A percentile compares a stretch with the other conserved stretches of the same genome.
Conservation (phyloP, 2,329 filamentous ascomycete species). For the Aureobasidium sp. region DNA sequence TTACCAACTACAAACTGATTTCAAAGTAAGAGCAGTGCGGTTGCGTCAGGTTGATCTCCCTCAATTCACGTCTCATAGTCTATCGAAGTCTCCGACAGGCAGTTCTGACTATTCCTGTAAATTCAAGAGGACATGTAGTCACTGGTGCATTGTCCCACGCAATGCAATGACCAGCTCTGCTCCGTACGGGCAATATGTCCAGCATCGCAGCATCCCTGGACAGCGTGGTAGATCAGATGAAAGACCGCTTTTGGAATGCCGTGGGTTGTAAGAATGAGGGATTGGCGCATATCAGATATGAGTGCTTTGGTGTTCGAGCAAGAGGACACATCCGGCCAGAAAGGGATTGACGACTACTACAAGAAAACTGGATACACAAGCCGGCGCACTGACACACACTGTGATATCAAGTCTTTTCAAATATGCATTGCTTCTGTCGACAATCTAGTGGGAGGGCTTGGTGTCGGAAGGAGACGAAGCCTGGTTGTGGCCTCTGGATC, state of each 20-base stretch:
- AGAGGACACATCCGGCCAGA: background rate
- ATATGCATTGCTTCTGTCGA: slow-evolving; percentile 6
- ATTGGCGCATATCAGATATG: background rate
- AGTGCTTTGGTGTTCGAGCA: background rate
- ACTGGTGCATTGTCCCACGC: background rate
- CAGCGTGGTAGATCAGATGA: background rate
- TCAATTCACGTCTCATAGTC: background rate
- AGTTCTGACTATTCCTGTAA: background rate
- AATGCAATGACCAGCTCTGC: background rate
- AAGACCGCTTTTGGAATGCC: background rate
- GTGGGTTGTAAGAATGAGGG: too few relatives aligned
- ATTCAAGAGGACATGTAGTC: background rate
- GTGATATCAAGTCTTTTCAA: background rate
- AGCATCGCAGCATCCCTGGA: background rate
- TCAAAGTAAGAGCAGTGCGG: too few relatives aligned
- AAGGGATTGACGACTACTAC: background rate
- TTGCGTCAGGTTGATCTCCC: too few relatives aligned
- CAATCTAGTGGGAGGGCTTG: slow-evolving; percentile 16
- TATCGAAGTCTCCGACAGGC: background rate
- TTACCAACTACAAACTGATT: too few relatives aligned
- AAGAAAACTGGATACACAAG: background rate
- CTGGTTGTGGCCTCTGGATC: slow-evolving; percentile 19
- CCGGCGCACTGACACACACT: background rate
- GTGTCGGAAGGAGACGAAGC: slow-evolving; percentile 15
- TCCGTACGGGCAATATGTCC: background rate